Evolutionary conservation across 208 protist species (phyloP).

Genomic region (Balamuthia mandrillaris): DNA sequence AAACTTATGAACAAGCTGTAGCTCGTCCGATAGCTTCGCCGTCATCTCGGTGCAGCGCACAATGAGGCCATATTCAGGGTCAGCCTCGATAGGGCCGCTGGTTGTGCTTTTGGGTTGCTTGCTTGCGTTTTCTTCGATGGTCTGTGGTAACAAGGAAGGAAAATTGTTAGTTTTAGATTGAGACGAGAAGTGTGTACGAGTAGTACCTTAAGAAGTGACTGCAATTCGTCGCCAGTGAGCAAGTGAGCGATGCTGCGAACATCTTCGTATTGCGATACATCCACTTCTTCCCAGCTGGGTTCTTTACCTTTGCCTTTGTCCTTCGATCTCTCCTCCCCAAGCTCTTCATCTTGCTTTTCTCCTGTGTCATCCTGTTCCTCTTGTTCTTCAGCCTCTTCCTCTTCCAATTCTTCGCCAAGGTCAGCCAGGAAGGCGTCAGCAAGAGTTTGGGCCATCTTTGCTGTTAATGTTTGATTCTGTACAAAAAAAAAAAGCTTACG

Average conservation of each 20-base stretch:
- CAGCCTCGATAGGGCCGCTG: not conserved
- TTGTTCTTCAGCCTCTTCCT: not conserved
- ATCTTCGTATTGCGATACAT: not conserved
- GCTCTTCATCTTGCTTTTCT: not conserved
- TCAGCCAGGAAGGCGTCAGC: constrained; percentile 66
- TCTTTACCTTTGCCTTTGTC: not conserved
- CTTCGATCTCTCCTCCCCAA: not conserved
- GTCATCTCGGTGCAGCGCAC: constrained; percentile 53
- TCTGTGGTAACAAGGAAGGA: not conserved
- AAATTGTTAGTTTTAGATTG: constrained; percentile 11
- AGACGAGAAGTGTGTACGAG: constrained; percentile 9
- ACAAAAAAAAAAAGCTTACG: too few relatives aligned
- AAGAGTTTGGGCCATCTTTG: constrained; percentile 40
- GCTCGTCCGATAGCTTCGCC: constrained; percentile 67
- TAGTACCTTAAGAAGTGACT: constrained; percentile 47
- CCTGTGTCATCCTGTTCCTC: not conserved
- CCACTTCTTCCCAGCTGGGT: not conserved
- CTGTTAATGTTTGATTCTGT: too few relatives aligned
- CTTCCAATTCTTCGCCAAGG: constrained; percentile 42
- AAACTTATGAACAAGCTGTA: constrained; percentile 59
- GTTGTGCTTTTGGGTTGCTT: not conserved
- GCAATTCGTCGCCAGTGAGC: constrained; percentile 10
- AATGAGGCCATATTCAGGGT: constrained; percentile 64
- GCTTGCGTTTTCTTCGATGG: constrained; percentile 10
- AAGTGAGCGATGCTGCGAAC: constrained; percentile 28